Evolutionary conservation across 768 basidiomycete species (phyloP), one percentile per base, ranked within the genome.

Genomic region (Trametes cinnabarina): DNA sequence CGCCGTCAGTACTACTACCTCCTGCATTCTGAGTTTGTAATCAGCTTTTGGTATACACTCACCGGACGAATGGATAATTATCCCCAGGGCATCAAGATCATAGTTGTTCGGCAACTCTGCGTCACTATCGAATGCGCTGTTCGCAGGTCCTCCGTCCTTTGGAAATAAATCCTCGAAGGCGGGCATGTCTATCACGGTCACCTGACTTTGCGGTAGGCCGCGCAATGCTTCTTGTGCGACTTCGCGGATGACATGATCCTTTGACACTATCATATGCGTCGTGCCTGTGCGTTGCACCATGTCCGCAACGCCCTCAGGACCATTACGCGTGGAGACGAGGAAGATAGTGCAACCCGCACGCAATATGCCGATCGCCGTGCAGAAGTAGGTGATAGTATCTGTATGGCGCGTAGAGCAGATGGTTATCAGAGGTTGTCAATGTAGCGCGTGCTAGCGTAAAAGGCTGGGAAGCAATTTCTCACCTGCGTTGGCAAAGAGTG

Each of bases 311-410:
- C 65, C 70, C 2, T 51, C 58, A 12, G 63, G 61, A 10, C 72
- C 72, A 57, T 74, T 74, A 9, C 73, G 68, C 8, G 66, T 63
- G 11, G 74, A 72, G 41, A 75, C 65, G 3, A 73, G 71, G 63
- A 77, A 77, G 2, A 66, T 58, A 26, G 51, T 57, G 51, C 50
- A 57, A 8, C 66, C 67, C 11, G 64, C 63, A 3, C 58, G 41
- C 17, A 68, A 48, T 15, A 67, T 42, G 14, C 68, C 65, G 28
- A 65, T 19, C 8, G 62, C 42, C 22, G 48, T 51, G 14, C 55
- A 50, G 19, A 54, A 47, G 61, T 66, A 68, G 11, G 63, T 58
- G 47, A 68, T 58, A 14, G 60, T 57, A 46, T 78, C 76, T 65
- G 47, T 20, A 9, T 14, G 9, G 17, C 15, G 22, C 11, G 26